Percentiles rank a stretch among this genome's conserved stretches.
Evolutionary conservation across 2,329 filamentous ascomycete species (phyloP).

Genomic region (Pseudocercospora crystallina): DNA sequence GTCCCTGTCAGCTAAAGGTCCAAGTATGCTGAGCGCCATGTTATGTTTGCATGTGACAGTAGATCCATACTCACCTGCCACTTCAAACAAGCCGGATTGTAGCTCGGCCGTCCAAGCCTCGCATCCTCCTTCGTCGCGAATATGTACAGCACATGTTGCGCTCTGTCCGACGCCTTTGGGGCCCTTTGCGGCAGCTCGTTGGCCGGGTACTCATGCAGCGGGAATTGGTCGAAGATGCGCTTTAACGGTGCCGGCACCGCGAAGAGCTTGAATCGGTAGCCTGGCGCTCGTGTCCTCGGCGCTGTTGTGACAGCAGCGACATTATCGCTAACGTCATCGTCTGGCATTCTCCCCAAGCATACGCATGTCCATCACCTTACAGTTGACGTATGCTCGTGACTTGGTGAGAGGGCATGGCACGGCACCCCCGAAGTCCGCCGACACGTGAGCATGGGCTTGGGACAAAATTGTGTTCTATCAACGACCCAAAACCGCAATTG

Average conservation of each 20-base stretch:
- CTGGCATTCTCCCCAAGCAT: conserved; percentile 24
- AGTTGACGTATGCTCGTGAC: too few species aligned
- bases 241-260: conserved; percentile 73
- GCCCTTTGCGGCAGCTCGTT: conserved; percentile 71
- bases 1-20: conserved; percentile 5
- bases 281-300: too few species aligned
- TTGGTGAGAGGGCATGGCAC: too few species aligned
- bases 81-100: conserved; percentile 89
- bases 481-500: too few species aligned
- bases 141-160: conserved; percentile 67
- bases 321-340: conserved; percentile 19
- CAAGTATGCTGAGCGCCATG: too few species aligned
- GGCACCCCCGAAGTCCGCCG: too few species aligned
- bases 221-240: conserved; percentile 79
- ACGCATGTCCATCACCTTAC: too few species aligned
- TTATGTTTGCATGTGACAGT: neutral
- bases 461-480: too few species aligned
- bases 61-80: conserved; percentile 71
- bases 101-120: conserved; percentile 65
- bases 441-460: too few species aligned
- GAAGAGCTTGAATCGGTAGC: conserved; percentile 36
- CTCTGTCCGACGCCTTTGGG: conserved; percentile 44
- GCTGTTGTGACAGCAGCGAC: conserved; percentile 1
- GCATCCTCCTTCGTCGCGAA: conserved; percentile 70
- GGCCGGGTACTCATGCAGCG: conserved; percentile 70